These are phyloP conservation scores for Chaetomium strumarium DNA, from an alignment of 2,329 filamentous ascomycete species.

Conservation along the genomic window DNA sequence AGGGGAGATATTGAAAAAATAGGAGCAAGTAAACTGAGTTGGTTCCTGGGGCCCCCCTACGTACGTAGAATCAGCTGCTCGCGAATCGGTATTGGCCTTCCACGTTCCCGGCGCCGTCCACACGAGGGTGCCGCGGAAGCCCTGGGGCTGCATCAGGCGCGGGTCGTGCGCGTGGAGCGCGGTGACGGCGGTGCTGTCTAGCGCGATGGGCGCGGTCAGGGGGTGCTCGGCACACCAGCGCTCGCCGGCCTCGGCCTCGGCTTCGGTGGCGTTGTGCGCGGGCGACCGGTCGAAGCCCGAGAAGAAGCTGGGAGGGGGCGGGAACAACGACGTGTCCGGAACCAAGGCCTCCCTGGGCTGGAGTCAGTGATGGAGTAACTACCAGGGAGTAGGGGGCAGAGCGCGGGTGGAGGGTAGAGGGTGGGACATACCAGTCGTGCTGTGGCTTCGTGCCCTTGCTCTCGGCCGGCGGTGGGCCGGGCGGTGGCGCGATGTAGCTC, in stretches of 20 bases:
- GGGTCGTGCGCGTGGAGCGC: slow-evolving; percentile 49
- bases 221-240: slow-evolving; percentile 59
- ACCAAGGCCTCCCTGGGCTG: slow-evolving; percentile 50
- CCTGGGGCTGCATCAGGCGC: slow-evolving; percentile 45
- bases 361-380: background rate
- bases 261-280: slow-evolving; percentile 61
- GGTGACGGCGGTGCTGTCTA: slow-evolving; percentile 40
- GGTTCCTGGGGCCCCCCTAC: background rate
- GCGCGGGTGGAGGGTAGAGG: background rate
- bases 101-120: slow-evolving; percentile 47
- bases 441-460: slow-evolving; percentile 29
- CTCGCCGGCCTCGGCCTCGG: slow-evolving; percentile 59
- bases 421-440: slow-evolving; percentile 58
- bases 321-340: slow-evolving; percentile 66
- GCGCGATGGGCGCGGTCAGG: slow-evolving; percentile 48
- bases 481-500: slow-evolving; percentile 27
- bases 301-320: slow-evolving; percentile 65
- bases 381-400: too few species aligned
- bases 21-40: background rate
- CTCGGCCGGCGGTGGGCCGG: slow-evolving; percentile 32
- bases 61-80: slow-evolving; percentile 42
- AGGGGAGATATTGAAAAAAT: background rate
- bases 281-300: slow-evolving; percentile 58
- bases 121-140: slow-evolving; percentile 42
- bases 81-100: slow-evolving; percentile 37